Conservation (phyloP, 2,329 filamentous ascomycete genomes). For the Dactylellina cionopaga region DNA sequence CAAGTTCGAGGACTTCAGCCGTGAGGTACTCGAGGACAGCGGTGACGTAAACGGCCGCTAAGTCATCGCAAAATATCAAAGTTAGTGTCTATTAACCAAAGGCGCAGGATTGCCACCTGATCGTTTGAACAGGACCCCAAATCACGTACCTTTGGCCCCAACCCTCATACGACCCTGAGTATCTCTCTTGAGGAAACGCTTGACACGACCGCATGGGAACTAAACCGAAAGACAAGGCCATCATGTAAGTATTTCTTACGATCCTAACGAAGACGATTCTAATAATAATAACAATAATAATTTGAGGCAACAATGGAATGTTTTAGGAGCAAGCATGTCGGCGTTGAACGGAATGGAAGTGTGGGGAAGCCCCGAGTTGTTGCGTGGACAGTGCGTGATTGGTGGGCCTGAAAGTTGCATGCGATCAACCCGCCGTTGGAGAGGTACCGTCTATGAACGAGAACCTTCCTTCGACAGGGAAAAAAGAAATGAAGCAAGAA, state of each 20-base stretch:
- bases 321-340: slow-evolving; percentile 13
- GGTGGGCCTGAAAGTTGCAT: slow-evolving; percentile 47
- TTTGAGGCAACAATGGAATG: slow-evolving; percentile 10
- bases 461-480: not conserved
- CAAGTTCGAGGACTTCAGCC: slow-evolving; percentile 95
- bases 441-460: slow-evolving; percentile 27
- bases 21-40: slow-evolving; percentile 98
- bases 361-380: slow-evolving; percentile 42
- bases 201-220: slow-evolving; percentile 99
- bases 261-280: no score
- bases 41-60: slow-evolving; percentile 94
- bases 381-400: slow-evolving; percentile 27
- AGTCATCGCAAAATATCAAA: slow-evolving; percentile 27
- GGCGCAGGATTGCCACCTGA: not conserved
- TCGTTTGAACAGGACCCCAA: not conserved
- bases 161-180: slow-evolving; percentile 80
- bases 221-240: slow-evolving; percentile 62
- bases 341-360: slow-evolving; percentile 5
- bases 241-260: slow-evolving; percentile 58
- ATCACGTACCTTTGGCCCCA: slow-evolving; percentile 69
- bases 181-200: slow-evolving; percentile 99
- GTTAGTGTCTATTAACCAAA: slow-evolving; percentile 41
- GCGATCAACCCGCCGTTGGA: slow-evolving; percentile 26
- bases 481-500: slow-evolving; percentile 4
- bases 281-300: slow-evolving; percentile 25